phyloP scores from a whole-genome alignment of 2,329 filamentous ascomycete genomes.

The Colletotrichum sojae region DNA sequence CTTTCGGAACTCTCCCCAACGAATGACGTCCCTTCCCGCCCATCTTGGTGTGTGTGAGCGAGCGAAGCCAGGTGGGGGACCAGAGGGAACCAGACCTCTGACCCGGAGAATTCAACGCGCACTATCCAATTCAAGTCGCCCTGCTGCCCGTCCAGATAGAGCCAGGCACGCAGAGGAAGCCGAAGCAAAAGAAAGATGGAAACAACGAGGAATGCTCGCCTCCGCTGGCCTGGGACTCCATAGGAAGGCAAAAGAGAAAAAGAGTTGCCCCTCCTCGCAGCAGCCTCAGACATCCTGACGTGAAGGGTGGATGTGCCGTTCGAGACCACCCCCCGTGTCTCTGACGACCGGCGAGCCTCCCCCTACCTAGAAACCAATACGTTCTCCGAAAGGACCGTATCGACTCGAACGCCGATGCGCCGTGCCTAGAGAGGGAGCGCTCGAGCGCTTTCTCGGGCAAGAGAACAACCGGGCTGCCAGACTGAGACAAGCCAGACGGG shows the following conservation, averaged over 20 bases:
- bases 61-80: neutral
- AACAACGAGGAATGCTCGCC: slow-evolving; percentile 22
- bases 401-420: slow-evolving; percentile 13
- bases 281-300: slow-evolving; percentile 21
- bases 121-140: slow-evolving; percentile 21
- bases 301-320: neutral
- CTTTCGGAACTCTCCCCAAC: neutral
- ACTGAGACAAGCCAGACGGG: slow-evolving; percentile 9
- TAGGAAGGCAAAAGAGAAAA: neutral
- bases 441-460: neutral
- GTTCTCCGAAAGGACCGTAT: slow-evolving; percentile 15
- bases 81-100: neutral
- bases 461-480: neutral
- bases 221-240: slow-evolving; percentile 2
- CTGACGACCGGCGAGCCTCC: slow-evolving; percentile 1
- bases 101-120: slow-evolving; percentile 24
- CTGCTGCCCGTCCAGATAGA: neutral
- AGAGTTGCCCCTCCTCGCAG: slow-evolving; percentile 22
- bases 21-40: neutral
- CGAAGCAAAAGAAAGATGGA: slow-evolving; percentile 11
- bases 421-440: slow-evolving; percentile 3
- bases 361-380: slow-evolving; percentile 20
- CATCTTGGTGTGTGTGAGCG: too few species aligned
- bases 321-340: slow-evolving; percentile 8
- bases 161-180: neutral